A percentile compares a stretch with the other conserved stretches of the same genome.
These are phyloP conservation scores for Taphrina betulina DNA, from an alignment of 1,139 yeast genomes.

Conservation along the genomic window DNA sequence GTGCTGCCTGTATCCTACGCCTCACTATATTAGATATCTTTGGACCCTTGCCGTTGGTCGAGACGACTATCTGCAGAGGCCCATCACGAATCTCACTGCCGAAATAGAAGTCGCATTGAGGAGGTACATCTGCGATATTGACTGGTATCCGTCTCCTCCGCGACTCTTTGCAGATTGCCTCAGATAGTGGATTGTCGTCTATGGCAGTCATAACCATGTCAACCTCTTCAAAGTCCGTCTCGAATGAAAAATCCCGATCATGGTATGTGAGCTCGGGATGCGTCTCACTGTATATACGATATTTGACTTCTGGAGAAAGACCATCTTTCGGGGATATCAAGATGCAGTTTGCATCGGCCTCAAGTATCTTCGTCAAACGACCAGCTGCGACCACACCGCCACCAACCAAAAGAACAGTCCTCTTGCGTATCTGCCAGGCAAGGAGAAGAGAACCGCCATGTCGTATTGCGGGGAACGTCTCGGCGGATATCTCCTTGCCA, in stretches of 20 bases:
- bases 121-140: constrained; percentile 82
- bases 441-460: constrained; percentile 58
- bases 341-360: constrained; percentile 69
- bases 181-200: constrained; percentile 64
- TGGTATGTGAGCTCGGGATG: constrained; percentile 51
- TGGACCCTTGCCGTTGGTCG: constrained; percentile 82
- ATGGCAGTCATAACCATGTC: constrained; percentile 70
- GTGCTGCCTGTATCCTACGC: constrained; percentile 53
- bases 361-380: constrained; percentile 62
- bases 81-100: constrained; percentile 78
- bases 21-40: constrained; percentile 67
- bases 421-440: constrained; percentile 68
- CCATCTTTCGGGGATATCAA: constrained; percentile 59
- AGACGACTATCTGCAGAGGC: constrained; percentile 76
- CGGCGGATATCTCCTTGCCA: constrained; percentile 27
- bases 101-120: constrained; percentile 79
- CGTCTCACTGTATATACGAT: constrained; percentile 47
- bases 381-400: constrained; percentile 75
- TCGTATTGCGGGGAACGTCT: constrained; percentile 32
- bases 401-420: constrained; percentile 72
- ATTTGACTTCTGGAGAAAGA: constrained; percentile 53
- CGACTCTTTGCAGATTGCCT: constrained; percentile 60
- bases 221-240: constrained; percentile 39
- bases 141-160: constrained; percentile 58
- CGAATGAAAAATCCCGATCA: constrained; percentile 51